These are phyloP conservation scores for Claviceps paspali DNA, from an alignment of 2,329 filamentous ascomycete genomes.

Conservation along the genomic window DNA sequence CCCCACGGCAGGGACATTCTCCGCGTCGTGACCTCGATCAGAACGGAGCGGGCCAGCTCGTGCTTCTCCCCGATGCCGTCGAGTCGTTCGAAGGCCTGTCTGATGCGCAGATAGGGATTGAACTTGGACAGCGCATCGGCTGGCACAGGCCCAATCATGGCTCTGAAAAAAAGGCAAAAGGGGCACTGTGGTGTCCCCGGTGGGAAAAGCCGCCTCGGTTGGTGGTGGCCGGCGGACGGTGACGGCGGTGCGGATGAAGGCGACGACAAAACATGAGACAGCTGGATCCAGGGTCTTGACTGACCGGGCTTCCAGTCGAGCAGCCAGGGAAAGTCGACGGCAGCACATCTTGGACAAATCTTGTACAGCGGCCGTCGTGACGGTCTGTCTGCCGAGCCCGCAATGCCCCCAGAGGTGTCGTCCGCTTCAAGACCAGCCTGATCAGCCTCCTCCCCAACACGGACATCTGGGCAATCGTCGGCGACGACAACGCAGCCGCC, in stretches of 20 bases:
- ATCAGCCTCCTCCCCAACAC: too few species aligned
- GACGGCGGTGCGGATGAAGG: constrained; percentile 9
- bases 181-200: constrained; percentile 12
- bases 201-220: not conserved
- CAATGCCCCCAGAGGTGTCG: not conserved
- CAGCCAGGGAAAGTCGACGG: constrained; percentile 20
- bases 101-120: constrained; percentile 21
- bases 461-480: constrained; percentile 9
- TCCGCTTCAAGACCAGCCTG: too few species aligned
- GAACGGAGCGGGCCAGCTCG: constrained; percentile 18
- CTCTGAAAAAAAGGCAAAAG: constrained; percentile 24
- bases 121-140: constrained; percentile 18
- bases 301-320: constrained; percentile 21
- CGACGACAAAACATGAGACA: constrained; percentile 14
- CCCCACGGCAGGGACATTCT: constrained; percentile 22
- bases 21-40: constrained; percentile 22
- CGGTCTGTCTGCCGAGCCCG: not conserved
- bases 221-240: constrained; percentile 8
- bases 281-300: constrained; percentile 20
- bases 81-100: constrained; percentile 22
- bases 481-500: constrained; percentile 11
- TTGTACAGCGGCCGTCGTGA: constrained; percentile 5
- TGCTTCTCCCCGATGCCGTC: constrained; percentile 21
- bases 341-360: constrained; percentile 18
- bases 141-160: constrained; percentile 14